Conservation (phyloP, 1,284 basidiomycete genomes). For the Ceratobasidium sp. region DNA sequence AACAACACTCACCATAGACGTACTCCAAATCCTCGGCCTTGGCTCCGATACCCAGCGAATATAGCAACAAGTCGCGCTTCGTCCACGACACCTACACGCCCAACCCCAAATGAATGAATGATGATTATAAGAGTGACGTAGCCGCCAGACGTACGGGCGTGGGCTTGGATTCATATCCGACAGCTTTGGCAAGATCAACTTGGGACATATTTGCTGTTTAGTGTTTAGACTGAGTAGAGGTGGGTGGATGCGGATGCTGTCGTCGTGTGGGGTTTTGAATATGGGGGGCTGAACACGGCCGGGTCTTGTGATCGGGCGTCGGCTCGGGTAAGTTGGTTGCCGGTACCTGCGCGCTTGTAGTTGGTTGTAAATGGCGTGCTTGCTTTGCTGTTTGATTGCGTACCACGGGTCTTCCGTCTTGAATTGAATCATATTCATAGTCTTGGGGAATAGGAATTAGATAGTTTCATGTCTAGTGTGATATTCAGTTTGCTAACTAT, state of each 20-base stretch:
- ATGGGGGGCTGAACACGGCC: slow-evolving; percentile 3
- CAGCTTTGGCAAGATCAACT: slow-evolving; percentile 58
- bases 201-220: slow-evolving; percentile 15
- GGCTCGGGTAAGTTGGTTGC: neutral
- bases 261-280: slow-evolving; percentile 8
- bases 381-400: no score
- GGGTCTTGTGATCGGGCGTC: no score
- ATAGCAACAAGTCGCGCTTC: slow-evolving; percentile 69
- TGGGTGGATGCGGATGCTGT: no score
- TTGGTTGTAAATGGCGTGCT: no score
- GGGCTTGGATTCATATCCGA: slow-evolving; percentile 56
- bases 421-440: no score
- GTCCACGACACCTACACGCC: slow-evolving; percentile 68
- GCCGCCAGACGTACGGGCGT: slow-evolving; percentile 53
- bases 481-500: neutral
- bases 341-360: no score
- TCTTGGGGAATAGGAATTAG: no score
- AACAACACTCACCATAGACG: slow-evolving; percentile 61
- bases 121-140: neutral
- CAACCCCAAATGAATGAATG: neutral
- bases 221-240: neutral
- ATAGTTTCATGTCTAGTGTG: neutral
- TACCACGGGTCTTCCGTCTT: no score
- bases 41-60: slow-evolving; percentile 74
- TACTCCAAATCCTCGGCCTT: slow-evolving; percentile 66